These are phyloP conservation scores for Posidonia australis DNA, from an alignment of 106 monocot species.

Conservation along the genomic window DNA sequence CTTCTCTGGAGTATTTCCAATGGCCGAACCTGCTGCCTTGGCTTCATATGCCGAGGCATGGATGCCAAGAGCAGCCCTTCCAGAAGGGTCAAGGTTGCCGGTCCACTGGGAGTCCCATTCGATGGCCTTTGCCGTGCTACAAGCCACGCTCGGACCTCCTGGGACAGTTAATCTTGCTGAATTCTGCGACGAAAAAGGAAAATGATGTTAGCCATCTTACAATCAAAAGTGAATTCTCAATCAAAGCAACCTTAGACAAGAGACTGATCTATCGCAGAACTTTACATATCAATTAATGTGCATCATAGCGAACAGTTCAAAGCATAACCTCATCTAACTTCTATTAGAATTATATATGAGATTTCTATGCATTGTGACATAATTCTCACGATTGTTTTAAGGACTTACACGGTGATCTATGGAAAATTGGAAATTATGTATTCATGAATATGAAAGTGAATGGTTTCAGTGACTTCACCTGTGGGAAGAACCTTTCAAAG, in stretches of 20 bases:
- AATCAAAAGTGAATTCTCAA: not conserved
- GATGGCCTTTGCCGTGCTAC: conserved; percentile 68
- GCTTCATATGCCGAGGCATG: conserved; percentile 49
- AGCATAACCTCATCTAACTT: too few species aligned
- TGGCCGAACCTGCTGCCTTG: conserved; percentile 5
- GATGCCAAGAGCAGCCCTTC: conserved; percentile 64
- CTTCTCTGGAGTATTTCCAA: conserved; percentile 20
- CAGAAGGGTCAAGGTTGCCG: conserved; percentile 59
- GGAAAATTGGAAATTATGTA: too few species aligned
- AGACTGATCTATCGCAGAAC: too few species aligned
- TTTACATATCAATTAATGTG: too few species aligned
- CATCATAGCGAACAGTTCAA: too few species aligned
- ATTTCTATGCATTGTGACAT: not conserved
- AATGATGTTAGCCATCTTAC: not conserved
- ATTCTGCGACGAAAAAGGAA: conserved; percentile 29
- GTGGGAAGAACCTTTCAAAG: conserved; percentile 73
- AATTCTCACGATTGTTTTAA: not conserved
- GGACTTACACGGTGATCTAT: too few species aligned
- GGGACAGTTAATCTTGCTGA: conserved; percentile 62
- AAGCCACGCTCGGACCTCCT: conserved; percentile 66
- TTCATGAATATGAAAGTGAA: not conserved
- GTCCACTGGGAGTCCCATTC: conserved; percentile 73
- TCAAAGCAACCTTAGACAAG: too few species aligned
- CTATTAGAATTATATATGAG: not conserved
- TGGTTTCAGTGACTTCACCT: conserved; percentile 22